phyloP scores from a whole-genome alignment of 495 filamentous ascomycete genomes.

The Aspergillus sclerotiicarbonarius region DNA sequence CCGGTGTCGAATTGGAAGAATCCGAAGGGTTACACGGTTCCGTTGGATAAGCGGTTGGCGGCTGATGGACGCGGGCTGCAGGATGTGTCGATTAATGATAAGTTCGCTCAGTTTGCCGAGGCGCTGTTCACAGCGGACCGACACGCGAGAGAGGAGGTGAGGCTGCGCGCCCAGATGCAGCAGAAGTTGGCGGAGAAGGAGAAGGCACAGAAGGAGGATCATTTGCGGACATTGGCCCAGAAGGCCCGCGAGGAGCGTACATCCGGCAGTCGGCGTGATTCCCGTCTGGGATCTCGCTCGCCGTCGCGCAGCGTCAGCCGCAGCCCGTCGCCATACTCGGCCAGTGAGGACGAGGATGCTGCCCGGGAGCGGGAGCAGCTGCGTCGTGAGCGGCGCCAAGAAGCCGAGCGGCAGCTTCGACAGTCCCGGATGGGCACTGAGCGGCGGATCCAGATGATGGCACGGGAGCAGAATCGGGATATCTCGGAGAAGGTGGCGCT shows the following conservation, averaged over 20 bases:
- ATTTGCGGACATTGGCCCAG: conserved; percentile 84
- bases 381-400: conserved; percentile 73
- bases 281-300: conserved; percentile 34
- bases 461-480: conserved; percentile 92
- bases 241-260: conserved; percentile 82
- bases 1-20: conserved; percentile 99
- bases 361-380: conserved; percentile 70
- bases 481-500: conserved; percentile 97
- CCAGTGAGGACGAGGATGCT: conserved; percentile 64
- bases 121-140: conserved; percentile 90
- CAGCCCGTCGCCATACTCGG: conserved; percentile 56
- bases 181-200: conserved; percentile 96
- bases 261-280: conserved; percentile 28
- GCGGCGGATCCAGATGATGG: conserved; percentile 83
- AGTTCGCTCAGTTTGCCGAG: conserved; percentile 95
- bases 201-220: conserved; percentile 88
- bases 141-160: conserved; percentile 93
- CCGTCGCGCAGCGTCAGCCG: conserved; percentile 48
- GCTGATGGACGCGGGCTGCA: conserved; percentile 90
- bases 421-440: conserved; percentile 97
- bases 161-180: conserved; percentile 90
- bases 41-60: conserved; percentile 94
- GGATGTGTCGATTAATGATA: conserved; percentile 98
- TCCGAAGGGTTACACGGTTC: conserved; percentile 95
- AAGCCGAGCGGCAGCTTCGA: conserved; percentile 84